Evolutionary conservation across 345 rosid species (phyloP), one percentile per base, ranked within the genome.

Genomic region (Rhodamnia argentea): DNA sequence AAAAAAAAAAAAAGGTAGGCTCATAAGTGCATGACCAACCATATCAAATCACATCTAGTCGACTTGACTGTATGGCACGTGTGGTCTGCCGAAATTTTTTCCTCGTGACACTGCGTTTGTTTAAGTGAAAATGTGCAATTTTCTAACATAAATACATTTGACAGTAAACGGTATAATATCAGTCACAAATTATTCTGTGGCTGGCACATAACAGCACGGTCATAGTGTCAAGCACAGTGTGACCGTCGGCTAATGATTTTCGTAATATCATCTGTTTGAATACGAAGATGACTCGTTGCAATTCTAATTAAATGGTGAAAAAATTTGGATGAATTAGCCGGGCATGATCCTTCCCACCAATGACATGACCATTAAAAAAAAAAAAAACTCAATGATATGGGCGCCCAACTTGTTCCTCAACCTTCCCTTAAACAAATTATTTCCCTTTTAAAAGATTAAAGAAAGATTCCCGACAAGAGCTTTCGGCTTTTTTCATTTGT

Each of bases 131-230:
- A 29, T 2, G 40, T 62, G 29, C 22, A 62, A 29, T 29, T 14
- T 29, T 32, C 3, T 0, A 0, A 64, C 0, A 1, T 29, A 16
- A 64, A 32, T 16, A 16, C 24, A 16, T 26, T 1, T 18, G 10
- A 1, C 4, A 60, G 5, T 27, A 13, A 4, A 42, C 4, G 40
- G 3, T 37, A 2, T 3, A 37, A 37, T 37, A 3, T 37, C 40
- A 37, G 3, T 37, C 40, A 37, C 40, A 37, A 37, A 37, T 37
- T 37, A 37, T 37, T 37, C 3, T 37, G 40, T 37, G 3, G 40
- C 40, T 37, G 40, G 40, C 40, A 37, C 40, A 37, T 37, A 37
- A 37, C 3, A 37, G 40, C 3, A 3, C 3, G 40, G 40, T 37
- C 40, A 3, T 3, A 37, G 3, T 37, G 40, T 37, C 40, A 37